Evolutionary conservation across 148 eudicot species (phyloP).

Genomic region (Vaccinium myrtillus): DNA sequence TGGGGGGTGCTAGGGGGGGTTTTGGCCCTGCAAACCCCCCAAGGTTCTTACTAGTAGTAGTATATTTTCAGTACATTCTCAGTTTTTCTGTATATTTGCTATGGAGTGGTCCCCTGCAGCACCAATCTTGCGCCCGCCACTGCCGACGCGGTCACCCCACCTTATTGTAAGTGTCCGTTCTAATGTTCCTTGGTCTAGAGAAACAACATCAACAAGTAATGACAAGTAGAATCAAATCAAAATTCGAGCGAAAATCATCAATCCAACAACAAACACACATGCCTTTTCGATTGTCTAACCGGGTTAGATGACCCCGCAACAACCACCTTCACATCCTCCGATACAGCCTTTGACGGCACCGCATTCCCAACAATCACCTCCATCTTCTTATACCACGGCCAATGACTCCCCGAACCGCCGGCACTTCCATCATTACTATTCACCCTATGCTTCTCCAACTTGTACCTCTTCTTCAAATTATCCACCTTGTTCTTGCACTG

Average conservation of each 20-base stretch:
- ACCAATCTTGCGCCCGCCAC: too few species aligned
- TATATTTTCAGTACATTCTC: too few species aligned
- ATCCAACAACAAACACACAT: neutral
- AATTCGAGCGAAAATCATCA: neutral
- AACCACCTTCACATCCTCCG: constrained; percentile 62
- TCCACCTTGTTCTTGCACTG: constrained; percentile 99
- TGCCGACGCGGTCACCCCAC: too few species aligned
- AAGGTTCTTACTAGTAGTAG: too few species aligned
- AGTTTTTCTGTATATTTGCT: too few species aligned
- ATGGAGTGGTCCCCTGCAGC: too few species aligned
- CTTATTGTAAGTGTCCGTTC: too few species aligned
- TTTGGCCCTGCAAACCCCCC: too few species aligned
- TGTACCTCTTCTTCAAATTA: constrained; percentile 95
- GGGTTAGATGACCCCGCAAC: constrained; percentile 32
- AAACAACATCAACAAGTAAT: neutral
- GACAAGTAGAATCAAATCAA: neutral
- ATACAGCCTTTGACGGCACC: constrained; percentile 37
- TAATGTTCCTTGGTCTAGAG: neutral
- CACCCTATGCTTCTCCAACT: constrained; percentile 88
- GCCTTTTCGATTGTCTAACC: constrained; percentile 76
- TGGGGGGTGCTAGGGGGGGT: too few species aligned
- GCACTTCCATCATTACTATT: constrained; percentile 52
- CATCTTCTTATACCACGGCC: constrained; percentile 98
- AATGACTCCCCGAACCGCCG: constrained; percentile 54
- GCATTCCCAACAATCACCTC: constrained; percentile 83